These are phyloP conservation scores for Globisporangium splendens DNA, from an alignment of 352 stramenopile genomes.

Conservation along the genomic window DNA sequence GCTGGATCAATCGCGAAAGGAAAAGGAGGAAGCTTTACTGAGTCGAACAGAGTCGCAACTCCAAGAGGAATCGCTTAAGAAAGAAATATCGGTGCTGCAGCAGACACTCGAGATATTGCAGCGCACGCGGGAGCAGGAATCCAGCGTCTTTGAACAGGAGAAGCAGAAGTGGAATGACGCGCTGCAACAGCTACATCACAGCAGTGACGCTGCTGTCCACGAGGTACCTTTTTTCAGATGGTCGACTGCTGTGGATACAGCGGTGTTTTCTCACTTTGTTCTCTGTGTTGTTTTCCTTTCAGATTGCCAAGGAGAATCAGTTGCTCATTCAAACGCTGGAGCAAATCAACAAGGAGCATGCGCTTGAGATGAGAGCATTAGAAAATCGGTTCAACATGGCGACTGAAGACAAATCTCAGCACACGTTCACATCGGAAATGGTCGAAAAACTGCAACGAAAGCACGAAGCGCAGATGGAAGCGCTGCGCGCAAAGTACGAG, in stretches of 20 bases:
- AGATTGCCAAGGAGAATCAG: constrained; percentile 11
- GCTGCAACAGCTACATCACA: not conserved
- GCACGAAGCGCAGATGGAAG: constrained; percentile 17
- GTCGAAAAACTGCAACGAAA: constrained; percentile 8
- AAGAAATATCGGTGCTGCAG: not conserved
- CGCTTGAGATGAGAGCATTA: constrained; percentile 2
- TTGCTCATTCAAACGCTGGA: not conserved
- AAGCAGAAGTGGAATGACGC: constrained; percentile 17
- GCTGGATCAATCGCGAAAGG: constrained; percentile 9
- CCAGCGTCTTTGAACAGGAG: constrained; percentile 13
- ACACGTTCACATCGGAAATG: constrained; percentile 14
- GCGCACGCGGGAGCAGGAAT: constrained; percentile 3
- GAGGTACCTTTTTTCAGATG: constrained; percentile 2
- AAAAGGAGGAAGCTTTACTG: constrained; percentile 1
- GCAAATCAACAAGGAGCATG: not conserved
- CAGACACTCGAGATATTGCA: not conserved
- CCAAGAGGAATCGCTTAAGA: not conserved
- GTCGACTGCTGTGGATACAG: no score
- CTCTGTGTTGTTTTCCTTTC: not conserved
- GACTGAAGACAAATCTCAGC: constrained; percentile 11
- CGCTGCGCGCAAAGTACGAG: constrained; percentile 21
- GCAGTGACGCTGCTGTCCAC: constrained; percentile 2
- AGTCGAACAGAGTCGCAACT: not conserved
- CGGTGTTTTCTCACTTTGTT: no score
- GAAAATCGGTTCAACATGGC: constrained; percentile 9